Conservation (phyloP, 352 stramenopile genomes). For the Peronosclerospora sorghi region DNA sequence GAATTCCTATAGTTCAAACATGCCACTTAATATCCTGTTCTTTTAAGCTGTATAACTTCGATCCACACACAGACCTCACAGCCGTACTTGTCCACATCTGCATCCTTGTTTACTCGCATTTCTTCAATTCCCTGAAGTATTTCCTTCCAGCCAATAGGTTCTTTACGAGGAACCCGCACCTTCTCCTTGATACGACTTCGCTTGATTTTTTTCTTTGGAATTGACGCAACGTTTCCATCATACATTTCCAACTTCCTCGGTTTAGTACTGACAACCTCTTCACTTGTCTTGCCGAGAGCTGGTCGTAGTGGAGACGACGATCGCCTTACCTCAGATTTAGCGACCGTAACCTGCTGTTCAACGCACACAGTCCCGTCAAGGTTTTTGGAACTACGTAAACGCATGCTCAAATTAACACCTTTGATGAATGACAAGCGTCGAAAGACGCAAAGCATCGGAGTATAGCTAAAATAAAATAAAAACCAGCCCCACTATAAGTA, state of each 20-base stretch:
- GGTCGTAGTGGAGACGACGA: background rate
- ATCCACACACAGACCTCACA: constrained; percentile 31
- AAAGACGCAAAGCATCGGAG: no score
- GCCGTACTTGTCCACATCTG: constrained; percentile 63
- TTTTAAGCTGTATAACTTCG: background rate
- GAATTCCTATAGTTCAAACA: constrained; percentile 21
- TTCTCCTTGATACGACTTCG: constrained; percentile 12
- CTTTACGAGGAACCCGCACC: constrained; percentile 5
- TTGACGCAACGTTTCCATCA: constrained; percentile 1
- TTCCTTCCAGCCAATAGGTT: constrained; percentile 44
- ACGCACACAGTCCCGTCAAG: background rate
- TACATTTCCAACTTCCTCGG: constrained; percentile 11
- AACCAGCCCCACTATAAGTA: no score
- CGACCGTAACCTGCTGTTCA: constrained; percentile 4
- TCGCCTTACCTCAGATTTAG: constrained; percentile 3
- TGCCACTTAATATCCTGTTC: background rate
- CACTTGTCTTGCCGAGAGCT: constrained; percentile 1
- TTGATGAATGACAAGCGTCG: background rate
- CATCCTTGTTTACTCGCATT: constrained; percentile 52
- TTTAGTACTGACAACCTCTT: constrained; percentile 11
- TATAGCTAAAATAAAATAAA: no score
- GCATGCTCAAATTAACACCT: constrained; percentile 14
- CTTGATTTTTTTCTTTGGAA: constrained; percentile 14
- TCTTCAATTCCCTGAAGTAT: constrained; percentile 48
- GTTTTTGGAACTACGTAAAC: constrained; percentile 19